Base-by-base conservation (phyloP, 1,284 basidiomycete species). In the Ceratobasidium papillatum region DNA sequence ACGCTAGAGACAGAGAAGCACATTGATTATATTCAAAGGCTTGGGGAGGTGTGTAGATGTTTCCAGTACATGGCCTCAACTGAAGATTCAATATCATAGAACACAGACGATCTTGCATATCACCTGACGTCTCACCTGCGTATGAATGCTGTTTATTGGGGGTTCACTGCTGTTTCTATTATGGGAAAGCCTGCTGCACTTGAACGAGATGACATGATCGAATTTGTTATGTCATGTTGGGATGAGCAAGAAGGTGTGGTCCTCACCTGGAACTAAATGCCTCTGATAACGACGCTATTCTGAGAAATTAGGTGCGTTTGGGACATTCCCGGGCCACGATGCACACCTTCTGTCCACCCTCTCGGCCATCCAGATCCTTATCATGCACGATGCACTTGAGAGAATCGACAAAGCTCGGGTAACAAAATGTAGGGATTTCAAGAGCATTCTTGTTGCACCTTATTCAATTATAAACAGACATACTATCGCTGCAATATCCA, bases 121-220 rank as follows among this genome's bases (percentile, higher is more conserved):
- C 94, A 99, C 82, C 86, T 97, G 56, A 98, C 96, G 0, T 88
- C 95, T 8, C 97, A 99, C 83, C 87, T 99, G 8, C 94, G 97
- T 9, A 86, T 99, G 83, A 99, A 99, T 81, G 97, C 96, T 9
- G 87, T 99, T 19, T 99, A 99, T 83, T 99, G 97, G 97, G 97
- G 95, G 11, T 85, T 97, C 32, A 94, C 93, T 0, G 95, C 97
- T 0, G 84, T 98, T 2, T 91, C 88, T 63, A 86, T 96, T 36
- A 92, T 99, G 89, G 88, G 87, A 0, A 88, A 87, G 32, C 85
- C 89, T 58, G 91, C 96, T 62, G 94, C 93, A 0, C 84, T 99
- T 25, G 87, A 92, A 77, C 84, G 91, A 61, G 89, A 94, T 14
- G 94, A 94, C 75, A 94, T 95, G 87, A 87, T 99, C 54, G 87